phyloP scores from a whole-genome alignment of 1,284 basidiomycete genomes.

The Hymenochaete sp. region DNA sequence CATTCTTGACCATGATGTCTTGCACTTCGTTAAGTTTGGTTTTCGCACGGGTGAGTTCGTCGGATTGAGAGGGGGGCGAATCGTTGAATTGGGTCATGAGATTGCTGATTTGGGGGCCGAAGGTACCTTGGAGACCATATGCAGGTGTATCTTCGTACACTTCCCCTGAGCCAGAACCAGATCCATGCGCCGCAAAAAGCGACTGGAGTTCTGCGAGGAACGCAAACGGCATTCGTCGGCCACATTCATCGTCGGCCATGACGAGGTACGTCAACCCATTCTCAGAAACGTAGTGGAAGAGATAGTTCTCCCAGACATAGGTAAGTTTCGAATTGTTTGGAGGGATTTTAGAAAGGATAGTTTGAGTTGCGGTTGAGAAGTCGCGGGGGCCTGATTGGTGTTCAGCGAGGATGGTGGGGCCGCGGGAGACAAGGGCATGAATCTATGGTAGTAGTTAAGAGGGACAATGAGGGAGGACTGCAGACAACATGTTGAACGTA shows the following conservation, averaged over 20 bases:
- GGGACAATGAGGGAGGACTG: not conserved
- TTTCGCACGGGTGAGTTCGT: constrained; percentile 86
- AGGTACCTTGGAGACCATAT: constrained; percentile 61
- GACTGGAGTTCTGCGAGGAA: constrained; percentile 85
- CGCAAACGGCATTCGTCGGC: constrained; percentile 87
- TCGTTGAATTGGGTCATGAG: constrained; percentile 86
- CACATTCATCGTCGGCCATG: constrained; percentile 88
- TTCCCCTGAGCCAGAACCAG: constrained; percentile 34
- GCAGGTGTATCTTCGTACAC: constrained; percentile 34
- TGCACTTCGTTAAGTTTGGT: constrained; percentile 89
- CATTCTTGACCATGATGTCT: constrained; percentile 96
- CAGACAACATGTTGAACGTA: constrained; percentile 19
- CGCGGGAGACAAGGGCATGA: constrained; percentile 81
- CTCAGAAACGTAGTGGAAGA: constrained; percentile 93
- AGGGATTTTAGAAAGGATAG: constrained; percentile 91
- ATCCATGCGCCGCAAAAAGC: constrained; percentile 59
- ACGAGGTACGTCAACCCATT: constrained; percentile 83
- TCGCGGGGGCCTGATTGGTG: constrained; percentile 70
- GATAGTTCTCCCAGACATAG: constrained; percentile 92
- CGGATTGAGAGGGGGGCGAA: constrained; percentile 80
- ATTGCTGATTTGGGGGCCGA: constrained; percentile 55
- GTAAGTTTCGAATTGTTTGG: constrained; percentile 91
- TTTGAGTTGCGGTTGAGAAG: constrained; percentile 82
- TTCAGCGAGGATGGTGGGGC: constrained; percentile 73
- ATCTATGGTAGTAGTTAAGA: constrained; percentile 38